phyloP scores from a whole-genome alignment of 352 stramenopile genomes.

The Stramenopiles sp. region DNA sequence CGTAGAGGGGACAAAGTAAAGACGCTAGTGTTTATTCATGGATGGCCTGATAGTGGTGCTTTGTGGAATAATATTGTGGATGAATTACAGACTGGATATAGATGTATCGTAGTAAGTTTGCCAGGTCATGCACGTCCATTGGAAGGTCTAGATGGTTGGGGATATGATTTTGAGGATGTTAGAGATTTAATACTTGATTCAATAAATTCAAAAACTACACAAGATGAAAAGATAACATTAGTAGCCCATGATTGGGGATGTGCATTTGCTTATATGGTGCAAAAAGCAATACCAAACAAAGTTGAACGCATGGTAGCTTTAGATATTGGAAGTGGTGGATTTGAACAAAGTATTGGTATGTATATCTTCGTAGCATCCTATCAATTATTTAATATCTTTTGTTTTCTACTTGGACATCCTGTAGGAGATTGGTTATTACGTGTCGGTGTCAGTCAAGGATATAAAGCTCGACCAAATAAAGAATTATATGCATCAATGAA shows the following conservation, averaged over 20 bases:
- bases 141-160: background rate
- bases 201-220: background rate
- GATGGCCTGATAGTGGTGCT: background rate
- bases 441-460: too few species aligned
- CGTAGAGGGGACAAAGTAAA: background rate
- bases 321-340: background rate
- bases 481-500: background rate
- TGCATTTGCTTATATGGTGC: background rate
- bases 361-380: background rate
- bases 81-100: background rate
- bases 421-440: background rate
- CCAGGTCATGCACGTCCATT: background rate
- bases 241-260: background rate
- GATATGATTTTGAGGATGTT: background rate
- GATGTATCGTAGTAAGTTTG: background rate
- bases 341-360: background rate
- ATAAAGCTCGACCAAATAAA: background rate
- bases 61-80: background rate
- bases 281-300: background rate
- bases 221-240: background rate
- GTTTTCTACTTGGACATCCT: background rate
- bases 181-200: background rate
- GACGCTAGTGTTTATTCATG: background rate
- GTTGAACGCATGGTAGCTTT: background rate
- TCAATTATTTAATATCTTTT: background rate